These are phyloP conservation scores for Arthrocladium fulminans DNA, from an alignment of 2,329 filamentous ascomycete species.

Conservation along the genomic window DNA sequence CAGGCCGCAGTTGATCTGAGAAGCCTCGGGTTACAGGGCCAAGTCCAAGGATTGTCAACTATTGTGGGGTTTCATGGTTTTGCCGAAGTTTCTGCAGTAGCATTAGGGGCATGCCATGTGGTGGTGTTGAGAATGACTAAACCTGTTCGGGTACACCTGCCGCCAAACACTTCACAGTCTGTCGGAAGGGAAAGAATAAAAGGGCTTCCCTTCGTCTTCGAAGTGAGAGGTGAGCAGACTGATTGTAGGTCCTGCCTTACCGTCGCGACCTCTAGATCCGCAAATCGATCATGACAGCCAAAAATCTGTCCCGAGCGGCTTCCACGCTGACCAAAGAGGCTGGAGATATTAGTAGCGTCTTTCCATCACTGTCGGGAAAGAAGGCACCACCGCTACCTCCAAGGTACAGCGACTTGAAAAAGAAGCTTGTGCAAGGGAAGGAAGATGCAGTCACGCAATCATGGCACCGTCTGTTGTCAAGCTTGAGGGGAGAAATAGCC, in stretches of 20 bases:
- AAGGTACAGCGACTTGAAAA: conserved; percentile 36
- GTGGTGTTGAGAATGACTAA: neutral
- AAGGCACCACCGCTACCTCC: conserved; percentile 34
- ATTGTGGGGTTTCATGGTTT: neutral
- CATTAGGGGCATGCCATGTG: neutral
- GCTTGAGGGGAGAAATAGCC: conserved; percentile 32
- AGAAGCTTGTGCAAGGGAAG: conserved; percentile 31
- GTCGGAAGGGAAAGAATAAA: conserved; percentile 3
- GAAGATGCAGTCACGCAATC: conserved; percentile 32
- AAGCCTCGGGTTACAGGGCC: neutral
- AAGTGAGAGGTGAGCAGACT: neutral
- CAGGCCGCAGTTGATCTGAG: no score
- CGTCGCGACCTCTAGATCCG: neutral
- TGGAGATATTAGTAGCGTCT: conserved; percentile 42
- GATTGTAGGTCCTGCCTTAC: neutral
- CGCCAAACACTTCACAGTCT: neutral
- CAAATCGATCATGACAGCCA: neutral
- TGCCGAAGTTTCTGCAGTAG: neutral
- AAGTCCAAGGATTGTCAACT: neutral
- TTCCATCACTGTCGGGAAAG: conserved; percentile 38
- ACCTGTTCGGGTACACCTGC: neutral
- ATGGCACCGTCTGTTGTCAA: conserved; percentile 35
- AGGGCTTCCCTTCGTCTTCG: neutral
- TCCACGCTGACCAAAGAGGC: conserved; percentile 29
- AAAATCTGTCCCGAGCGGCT: conserved; percentile 4